Conservation (phyloP, 352 stramenopile genomes). For the Blastocystis sp. region DNA sequence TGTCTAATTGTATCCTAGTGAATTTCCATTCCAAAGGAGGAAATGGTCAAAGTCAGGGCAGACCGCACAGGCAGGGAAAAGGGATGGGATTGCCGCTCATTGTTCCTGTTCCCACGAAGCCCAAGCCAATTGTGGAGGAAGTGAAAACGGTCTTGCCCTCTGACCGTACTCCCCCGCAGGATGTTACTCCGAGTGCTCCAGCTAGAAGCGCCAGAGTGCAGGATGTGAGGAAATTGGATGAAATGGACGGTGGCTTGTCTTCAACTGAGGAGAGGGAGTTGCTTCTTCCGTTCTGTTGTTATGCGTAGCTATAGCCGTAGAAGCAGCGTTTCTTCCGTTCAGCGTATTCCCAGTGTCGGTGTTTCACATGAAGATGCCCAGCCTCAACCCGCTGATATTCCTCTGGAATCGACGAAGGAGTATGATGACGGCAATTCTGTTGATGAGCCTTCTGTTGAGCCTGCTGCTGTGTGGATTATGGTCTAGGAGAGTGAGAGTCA, state of each 20-base stretch:
- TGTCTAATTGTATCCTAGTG: background rate
- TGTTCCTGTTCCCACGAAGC: slow-evolving; percentile 3
- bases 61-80: background rate
- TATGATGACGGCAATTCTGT: too few species aligned
- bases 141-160: background rate
- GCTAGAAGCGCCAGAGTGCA: background rate
- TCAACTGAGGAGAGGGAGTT: background rate
- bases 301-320: background rate
- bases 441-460: too few species aligned
- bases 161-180: background rate
- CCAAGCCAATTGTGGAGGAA: slow-evolving; percentile 1
- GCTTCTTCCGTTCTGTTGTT: background rate
- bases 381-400: too few species aligned
- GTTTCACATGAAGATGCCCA: too few species aligned
- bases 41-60: slow-evolving; percentile 1
- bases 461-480: too few species aligned
- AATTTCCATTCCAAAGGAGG: background rate
- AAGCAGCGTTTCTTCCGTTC: background rate
- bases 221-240: background rate
- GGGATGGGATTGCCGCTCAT: background rate
- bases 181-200: background rate
- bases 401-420: too few species aligned
- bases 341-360: background rate
- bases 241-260: background rate
- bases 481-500: background rate